phyloP scores from a whole-genome alignment of 1,284 basidiomycete species.

The Sphagnurus paluster region DNA sequence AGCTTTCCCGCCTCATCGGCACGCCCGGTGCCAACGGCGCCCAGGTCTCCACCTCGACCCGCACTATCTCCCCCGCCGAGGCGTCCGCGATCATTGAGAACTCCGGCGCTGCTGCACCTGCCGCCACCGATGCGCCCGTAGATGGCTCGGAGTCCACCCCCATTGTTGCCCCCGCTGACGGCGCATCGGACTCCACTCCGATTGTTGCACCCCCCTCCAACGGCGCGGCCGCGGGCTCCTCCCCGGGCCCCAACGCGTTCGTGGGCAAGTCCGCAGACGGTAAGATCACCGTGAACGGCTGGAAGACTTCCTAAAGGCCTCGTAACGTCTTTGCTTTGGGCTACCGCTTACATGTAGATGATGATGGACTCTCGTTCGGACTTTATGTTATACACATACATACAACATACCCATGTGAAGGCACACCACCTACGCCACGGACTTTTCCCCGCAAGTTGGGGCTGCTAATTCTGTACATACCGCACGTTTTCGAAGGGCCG shows the following conservation, averaged over 20 bases:
- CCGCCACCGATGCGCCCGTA: slow-evolving; percentile 15
- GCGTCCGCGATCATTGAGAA: slow-evolving; percentile 45
- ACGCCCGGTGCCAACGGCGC: slow-evolving; percentile 14
- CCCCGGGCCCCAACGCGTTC: slow-evolving; percentile 36
- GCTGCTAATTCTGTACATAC: slow-evolving; percentile 16
- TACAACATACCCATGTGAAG: slow-evolving; percentile 5
- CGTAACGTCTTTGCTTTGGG: neutral
- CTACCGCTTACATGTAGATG: neutral
- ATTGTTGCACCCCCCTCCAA: neutral
- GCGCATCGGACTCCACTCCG: neutral
- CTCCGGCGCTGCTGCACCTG: slow-evolving; percentile 22
- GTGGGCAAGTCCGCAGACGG: slow-evolving; percentile 43
- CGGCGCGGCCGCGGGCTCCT: slow-evolving; percentile 11
- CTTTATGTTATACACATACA: neutral
- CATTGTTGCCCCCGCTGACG: neutral
- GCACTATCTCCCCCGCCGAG: slow-evolving; percentile 46
- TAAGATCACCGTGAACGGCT: slow-evolving; percentile 39
- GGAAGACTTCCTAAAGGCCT: slow-evolving; percentile 24
- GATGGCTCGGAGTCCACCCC: too few relatives aligned
- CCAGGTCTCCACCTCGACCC: slow-evolving; percentile 31
- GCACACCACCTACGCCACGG: slow-evolving; percentile 8
- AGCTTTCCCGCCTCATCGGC: slow-evolving; percentile 38
- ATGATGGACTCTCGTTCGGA: slow-evolving; percentile 7
- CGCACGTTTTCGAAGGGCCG: slow-evolving; percentile 3
- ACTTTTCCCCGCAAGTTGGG: slow-evolving; percentile 10